These are phyloP conservation scores for Pseudogymnoascus sp. DNA, from an alignment of 2,329 filamentous ascomycete genomes.

Conservation along the genomic window DNA sequence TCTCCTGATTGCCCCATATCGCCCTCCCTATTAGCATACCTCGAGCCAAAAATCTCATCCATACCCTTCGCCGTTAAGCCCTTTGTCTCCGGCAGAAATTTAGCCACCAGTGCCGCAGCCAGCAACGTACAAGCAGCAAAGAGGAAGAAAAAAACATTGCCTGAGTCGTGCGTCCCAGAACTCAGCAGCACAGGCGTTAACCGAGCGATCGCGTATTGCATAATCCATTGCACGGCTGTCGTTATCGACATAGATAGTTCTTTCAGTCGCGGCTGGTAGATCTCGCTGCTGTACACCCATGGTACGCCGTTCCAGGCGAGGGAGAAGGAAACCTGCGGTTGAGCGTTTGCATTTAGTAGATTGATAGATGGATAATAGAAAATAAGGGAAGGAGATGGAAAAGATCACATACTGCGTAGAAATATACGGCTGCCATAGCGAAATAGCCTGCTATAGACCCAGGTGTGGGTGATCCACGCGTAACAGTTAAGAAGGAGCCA, in stretches of 20 bases:
- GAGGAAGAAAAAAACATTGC: conserved; percentile 22
- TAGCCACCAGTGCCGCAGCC: conserved; percentile 57
- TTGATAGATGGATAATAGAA: neutral
- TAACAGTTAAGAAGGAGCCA: conserved; percentile 20
- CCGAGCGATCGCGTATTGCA: conserved; percentile 17
- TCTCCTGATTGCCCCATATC: neutral
- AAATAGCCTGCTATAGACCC: conserved; percentile 17
- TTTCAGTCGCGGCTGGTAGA: conserved; percentile 21
- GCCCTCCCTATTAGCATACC: conserved; percentile 13
- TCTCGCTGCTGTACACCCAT: conserved; percentile 24
- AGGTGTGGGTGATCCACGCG: conserved; percentile 12
- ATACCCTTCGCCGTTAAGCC: conserved; percentile 69
- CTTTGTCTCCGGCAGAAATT: conserved; percentile 67
- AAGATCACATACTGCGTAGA: conserved; percentile 18
- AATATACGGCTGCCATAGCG: conserved; percentile 20
- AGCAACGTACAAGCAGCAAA: conserved; percentile 61
- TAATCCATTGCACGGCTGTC: conserved; percentile 18
- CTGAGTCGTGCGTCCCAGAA: neutral
- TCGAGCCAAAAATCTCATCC: conserved; percentile 35
- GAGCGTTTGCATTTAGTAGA: neutral
- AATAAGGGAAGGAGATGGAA: neutral
- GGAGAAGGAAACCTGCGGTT: conserved; percentile 20
- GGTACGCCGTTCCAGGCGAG: conserved; percentile 24
- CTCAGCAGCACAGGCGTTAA: conserved; percentile 18
- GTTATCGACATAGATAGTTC: conserved; percentile 19